Base-by-base conservation (phyloP, 1,284 basidiomycete species). In the Wallemia hederae region DNA sequence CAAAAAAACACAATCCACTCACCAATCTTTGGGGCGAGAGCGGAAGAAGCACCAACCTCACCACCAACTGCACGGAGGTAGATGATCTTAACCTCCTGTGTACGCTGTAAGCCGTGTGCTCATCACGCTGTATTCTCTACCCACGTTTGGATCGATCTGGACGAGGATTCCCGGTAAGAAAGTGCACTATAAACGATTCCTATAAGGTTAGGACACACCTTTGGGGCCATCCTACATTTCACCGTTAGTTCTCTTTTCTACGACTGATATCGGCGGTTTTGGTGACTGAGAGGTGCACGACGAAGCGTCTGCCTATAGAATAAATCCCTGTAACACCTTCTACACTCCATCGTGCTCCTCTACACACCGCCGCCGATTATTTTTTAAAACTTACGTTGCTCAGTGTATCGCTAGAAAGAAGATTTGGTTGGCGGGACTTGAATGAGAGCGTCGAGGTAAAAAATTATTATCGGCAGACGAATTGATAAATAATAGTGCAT, bases 21-120 rank as follows among this genome's bases (percentile, higher is more conserved):
- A 58, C 94, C 94, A 73, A 99, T 97, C 82, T 99, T 99, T 67
- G 94, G 94, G 64, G 94, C 94, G 67, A 99, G 80, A 64, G 94
- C 91, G 64, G 92, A 92, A 9, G 94, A 96, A 66, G 94, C 89
- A 80, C 91, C 94, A 71, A 98, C 89, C 78, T 98, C 94, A 82
- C 94, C 94, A 78, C 94, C 94, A 65, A 88, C 92, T 64, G 91
- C 91, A 70, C 94, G 83, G 73, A 98, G 85, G 81, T 94, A 91
- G 80, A 98, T 98, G 78, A 97, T 90, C 56, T 58, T 58, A 5
- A 58, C 56, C 56, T 58, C 56, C 3, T 58, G 3, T 22, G 39
- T n/a, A n/a, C n/a, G n/a, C n/a, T n/a, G n/a, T n/a, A n/a, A n/a
- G n/a, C n/a, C n/a, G n/a, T n/a, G n/a, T n/a, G n/a, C n/a, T n/a